phyloP scores from a whole-genome alignment of 345 rosid genomes.

The Firmiana major region DNA sequence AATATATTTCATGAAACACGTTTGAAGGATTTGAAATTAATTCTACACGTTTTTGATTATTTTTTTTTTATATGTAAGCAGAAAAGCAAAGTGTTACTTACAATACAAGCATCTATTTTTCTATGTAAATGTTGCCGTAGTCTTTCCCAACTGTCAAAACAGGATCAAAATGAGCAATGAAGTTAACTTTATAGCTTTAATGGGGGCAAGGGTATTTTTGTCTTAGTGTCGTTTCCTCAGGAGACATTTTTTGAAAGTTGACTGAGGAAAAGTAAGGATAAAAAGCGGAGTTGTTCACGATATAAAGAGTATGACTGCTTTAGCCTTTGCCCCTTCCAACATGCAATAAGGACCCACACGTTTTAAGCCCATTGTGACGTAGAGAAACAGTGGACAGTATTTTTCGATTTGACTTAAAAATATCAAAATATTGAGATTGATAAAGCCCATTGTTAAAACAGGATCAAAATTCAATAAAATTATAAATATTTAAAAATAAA shows the following conservation, averaged over 20 bases:
- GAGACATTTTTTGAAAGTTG: slow-evolving; percentile 1
- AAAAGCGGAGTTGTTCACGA: background rate
- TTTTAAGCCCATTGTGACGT: background rate
- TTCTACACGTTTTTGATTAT: background rate
- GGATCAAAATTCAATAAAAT: too few relatives aligned
- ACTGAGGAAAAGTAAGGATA: background rate
- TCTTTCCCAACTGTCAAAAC: too few relatives aligned
- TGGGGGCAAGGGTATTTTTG: background rate
- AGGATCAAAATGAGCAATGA: background rate
- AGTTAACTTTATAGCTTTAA: background rate
- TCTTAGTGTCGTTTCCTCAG: background rate
- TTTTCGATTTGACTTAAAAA: too few relatives aligned
- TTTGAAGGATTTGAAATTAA: background rate
- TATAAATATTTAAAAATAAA: too few relatives aligned
- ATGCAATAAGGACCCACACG: slow-evolving; percentile 29
- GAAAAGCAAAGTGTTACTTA: background rate
- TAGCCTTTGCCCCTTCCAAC: background rate
- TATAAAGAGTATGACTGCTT: background rate
- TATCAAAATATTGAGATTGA: too few relatives aligned
- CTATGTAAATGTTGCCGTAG: background rate
- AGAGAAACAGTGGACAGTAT: background rate
- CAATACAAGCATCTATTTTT: background rate
- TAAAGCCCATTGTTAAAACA: too few relatives aligned
- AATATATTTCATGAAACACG: background rate
- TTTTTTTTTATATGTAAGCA: background rate